Evolutionary conservation across 2,329 filamentous ascomycete genomes (phyloP).

Genomic region (Cladosporium cucumerinum): DNA sequence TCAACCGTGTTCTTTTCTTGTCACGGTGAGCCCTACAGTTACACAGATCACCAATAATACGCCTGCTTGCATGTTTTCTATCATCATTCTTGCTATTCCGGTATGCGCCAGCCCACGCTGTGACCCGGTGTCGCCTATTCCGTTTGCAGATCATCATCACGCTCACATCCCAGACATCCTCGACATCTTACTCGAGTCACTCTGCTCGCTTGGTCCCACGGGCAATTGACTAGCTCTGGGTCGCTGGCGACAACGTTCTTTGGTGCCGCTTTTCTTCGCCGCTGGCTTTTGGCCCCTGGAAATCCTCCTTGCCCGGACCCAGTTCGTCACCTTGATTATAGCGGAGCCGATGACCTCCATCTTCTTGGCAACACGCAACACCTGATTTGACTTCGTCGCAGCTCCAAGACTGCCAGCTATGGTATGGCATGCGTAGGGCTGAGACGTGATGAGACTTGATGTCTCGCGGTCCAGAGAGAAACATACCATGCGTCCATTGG

Average conservation of each 20-base stretch:
- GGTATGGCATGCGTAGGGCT: neutral
- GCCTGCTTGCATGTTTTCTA: constrained; percentile 5
- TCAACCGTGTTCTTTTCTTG: neutral
- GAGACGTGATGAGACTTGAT: neutral
- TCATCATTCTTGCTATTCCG: neutral
- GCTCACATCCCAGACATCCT: neutral
- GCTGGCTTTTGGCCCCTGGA: neutral
- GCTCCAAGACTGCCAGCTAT: neutral
- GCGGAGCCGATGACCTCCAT: neutral
- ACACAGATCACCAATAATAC: constrained; percentile 15
- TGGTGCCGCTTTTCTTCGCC: neutral
- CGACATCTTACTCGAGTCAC: neutral
- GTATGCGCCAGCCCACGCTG: neutral
- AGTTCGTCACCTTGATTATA: neutral
- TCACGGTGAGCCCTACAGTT: neutral
- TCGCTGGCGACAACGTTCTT: neutral
- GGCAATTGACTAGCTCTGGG: neutral
- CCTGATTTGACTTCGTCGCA: neutral
- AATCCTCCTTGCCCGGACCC: neutral
- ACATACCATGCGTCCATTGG: neutral
- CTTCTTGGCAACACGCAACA: neutral
- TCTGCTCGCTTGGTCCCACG: neutral
- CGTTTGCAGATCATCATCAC: neutral
- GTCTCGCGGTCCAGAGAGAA: neutral
- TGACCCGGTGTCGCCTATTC: neutral